Evolutionary conservation across 2,329 filamentous ascomycete genomes (phyloP).

Genomic region (Arthrobotrys sinensis): DNA sequence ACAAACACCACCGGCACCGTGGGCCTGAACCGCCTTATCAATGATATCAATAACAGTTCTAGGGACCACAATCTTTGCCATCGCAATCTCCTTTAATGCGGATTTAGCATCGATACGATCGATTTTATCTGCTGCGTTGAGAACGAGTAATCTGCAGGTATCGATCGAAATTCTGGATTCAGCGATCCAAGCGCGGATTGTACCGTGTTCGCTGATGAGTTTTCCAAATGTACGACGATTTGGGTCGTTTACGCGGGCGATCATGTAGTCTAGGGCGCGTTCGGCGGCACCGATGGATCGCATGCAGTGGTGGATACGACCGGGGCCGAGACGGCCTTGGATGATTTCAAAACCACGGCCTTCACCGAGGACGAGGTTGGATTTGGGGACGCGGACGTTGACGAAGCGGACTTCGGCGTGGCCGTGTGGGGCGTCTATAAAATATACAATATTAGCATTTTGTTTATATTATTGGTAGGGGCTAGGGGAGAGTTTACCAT

Average conservation of each 20-base stretch:
- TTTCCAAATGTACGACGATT: constrained; percentile 93
- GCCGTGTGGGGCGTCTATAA: constrained; percentile 90
- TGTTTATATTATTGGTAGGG: background rate
- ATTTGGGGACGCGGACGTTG: constrained; percentile 87
- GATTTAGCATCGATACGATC: constrained; percentile 90
- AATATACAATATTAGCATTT: constrained; percentile 20
- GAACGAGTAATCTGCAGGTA: constrained; percentile 86
- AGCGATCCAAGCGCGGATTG: constrained; percentile 95
- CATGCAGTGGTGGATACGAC: constrained; percentile 98
- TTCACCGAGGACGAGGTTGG: constrained; percentile 90
- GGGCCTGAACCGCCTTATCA: constrained; percentile 93
- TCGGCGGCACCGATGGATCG: constrained; percentile 92
- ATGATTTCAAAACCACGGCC: constrained; percentile 98
- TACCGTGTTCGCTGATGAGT: constrained; percentile 87
- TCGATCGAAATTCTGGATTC: constrained; percentile 95
- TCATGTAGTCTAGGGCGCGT: constrained; percentile 92
- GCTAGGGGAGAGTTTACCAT: constrained; percentile 68
- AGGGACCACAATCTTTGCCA: constrained; percentile 94
- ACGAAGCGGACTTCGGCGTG: constrained; percentile 93
- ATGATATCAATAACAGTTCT: constrained; percentile 86
- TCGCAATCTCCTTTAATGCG: constrained; percentile 91
- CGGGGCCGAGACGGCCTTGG: constrained; percentile 93
- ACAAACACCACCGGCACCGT: constrained; percentile 89
- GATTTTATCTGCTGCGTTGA: constrained; percentile 96
- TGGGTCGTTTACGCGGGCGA: constrained; percentile 93